Conservation (phyloP, 148 eudicot species). For the Euryodendron excelsum region DNA sequence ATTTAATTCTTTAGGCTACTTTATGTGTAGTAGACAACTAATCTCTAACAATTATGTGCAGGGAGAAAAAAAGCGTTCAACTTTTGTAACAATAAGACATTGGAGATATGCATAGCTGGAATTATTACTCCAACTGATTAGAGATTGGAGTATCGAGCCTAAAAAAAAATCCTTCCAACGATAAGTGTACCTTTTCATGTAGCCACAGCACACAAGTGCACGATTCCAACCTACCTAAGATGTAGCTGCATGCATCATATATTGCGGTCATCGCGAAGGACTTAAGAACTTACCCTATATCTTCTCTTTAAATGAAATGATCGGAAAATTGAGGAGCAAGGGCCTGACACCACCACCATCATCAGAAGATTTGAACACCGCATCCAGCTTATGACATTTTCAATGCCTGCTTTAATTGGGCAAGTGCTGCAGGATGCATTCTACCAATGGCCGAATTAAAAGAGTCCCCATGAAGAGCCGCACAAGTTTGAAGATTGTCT, state of each 20-base stretch:
- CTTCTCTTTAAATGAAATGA: constrained; percentile 3
- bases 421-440: constrained; percentile 85
- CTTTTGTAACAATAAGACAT: neutral
- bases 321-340: constrained; percentile 11
- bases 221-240: neutral
- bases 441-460: constrained; percentile 75
- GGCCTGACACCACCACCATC: neutral
- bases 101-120: too few relatives aligned
- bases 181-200: neutral
- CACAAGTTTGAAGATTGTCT: constrained; percentile 94
- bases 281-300: constrained; percentile 6
- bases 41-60: neutral
- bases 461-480: constrained; percentile 85
- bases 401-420: constrained; percentile 85
- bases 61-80: neutral
- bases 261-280: neutral
- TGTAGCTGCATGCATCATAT: neutral
- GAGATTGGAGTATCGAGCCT: too few relatives aligned
- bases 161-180: neutral
- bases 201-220: neutral
- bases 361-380: neutral
- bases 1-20: neutral
- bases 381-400: constrained; percentile 54
- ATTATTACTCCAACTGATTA: too few relatives aligned
- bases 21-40: neutral